These are phyloP conservation scores for Fraxinus quadrangulata DNA, from an alignment of 257 asterid genomes.

Conservation along the genomic window DNA sequence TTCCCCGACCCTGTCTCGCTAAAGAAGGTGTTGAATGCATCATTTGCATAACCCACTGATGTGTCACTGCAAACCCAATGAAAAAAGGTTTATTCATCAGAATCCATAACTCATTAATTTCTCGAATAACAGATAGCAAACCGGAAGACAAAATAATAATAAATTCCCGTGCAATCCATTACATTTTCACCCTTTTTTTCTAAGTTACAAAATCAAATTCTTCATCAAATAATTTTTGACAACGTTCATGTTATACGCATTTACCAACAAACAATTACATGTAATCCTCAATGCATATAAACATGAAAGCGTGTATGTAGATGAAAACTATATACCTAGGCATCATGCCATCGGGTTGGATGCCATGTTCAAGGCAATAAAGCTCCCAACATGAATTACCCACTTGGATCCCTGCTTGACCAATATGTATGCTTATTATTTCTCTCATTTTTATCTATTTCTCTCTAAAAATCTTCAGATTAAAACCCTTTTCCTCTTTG, in stretches of 20 bases:
- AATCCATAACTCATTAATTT: constrained; percentile 10
- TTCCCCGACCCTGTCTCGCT: constrained; percentile 22
- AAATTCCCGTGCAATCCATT: background rate
- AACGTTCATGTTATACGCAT: background rate
- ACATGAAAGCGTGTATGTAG: background rate
- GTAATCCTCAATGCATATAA: background rate
- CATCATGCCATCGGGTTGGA: constrained; percentile 16
- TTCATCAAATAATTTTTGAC: background rate
- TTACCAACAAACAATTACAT: background rate
- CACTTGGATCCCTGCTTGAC: constrained; percentile 19
- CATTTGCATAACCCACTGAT: constrained; percentile 10
- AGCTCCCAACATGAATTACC: constrained; percentile 20
- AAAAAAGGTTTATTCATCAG: background rate
- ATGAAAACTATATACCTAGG: background rate
- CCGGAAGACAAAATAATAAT: background rate
- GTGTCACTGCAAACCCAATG: constrained; percentile 4
- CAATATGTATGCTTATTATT: constrained; percentile 11
- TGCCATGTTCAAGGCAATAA: constrained; percentile 16
- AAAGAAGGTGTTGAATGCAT: constrained; percentile 24
- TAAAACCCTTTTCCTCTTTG: background rate
- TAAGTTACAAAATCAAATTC: background rate
- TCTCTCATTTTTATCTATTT: background rate
- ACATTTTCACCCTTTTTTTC: background rate
- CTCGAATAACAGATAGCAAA: background rate
- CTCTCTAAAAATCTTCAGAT: background rate